A percentile compares a stretch with the other conserved stretches of the same genome.
These are phyloP conservation scores for Malus fusca DNA, from an alignment of 306 rosid genomes.

Conservation along the genomic window DNA sequence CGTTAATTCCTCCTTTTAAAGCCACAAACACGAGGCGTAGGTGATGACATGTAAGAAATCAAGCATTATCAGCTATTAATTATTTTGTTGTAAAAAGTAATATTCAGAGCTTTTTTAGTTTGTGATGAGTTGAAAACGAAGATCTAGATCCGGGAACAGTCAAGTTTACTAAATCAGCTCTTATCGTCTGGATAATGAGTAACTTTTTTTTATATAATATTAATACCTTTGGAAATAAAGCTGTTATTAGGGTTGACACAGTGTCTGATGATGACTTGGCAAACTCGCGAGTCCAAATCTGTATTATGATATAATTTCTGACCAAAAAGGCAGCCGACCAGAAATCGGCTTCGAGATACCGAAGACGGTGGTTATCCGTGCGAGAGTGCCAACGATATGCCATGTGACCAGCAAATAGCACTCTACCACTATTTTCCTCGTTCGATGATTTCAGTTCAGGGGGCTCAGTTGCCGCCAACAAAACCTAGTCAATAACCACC, in stretches of 20 bases:
- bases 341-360: constrained; percentile 67
- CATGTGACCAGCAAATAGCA: constrained; percentile 85
- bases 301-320: too few species aligned
- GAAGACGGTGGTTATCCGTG: constrained; percentile 84
- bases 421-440: constrained; percentile 37
- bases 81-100: too few species aligned
- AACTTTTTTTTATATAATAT: too few species aligned
- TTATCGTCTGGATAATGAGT: not conserved
- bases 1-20: constrained; percentile 12
- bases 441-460: not conserved
- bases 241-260: not conserved
- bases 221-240: not conserved
- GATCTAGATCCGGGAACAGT: not conserved
- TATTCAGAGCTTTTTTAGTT: not conserved
- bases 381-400: constrained; percentile 75
- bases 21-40: not conserved
- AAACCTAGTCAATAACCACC: too few species aligned
- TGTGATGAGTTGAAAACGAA: not conserved
- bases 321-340: constrained; percentile 70
- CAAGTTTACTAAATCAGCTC: not conserved
- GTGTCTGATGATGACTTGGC: not conserved
- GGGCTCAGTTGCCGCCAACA: not conserved
- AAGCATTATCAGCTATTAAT: too few species aligned
- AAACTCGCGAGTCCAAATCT: not conserved
- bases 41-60: not conserved